Evolutionary conservation across 495 filamentous ascomycete genomes (phyloP), one percentile per base, ranked within the genome.

Genomic region (Ramalina peruviana): DNA sequence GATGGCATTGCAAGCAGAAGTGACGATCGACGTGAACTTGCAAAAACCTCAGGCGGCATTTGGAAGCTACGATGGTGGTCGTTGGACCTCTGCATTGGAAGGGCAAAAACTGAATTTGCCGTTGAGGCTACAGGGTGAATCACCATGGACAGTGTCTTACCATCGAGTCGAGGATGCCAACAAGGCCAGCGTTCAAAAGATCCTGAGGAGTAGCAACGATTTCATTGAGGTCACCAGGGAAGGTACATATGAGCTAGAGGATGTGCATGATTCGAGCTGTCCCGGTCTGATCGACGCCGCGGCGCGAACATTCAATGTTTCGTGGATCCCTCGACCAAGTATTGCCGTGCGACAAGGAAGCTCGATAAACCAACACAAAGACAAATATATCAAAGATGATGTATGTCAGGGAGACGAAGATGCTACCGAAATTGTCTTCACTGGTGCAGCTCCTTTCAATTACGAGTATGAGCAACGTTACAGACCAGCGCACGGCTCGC

Each of bases 391-490:
- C 51, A 85, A 90, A 62, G 72, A 76, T n/a, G 80, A 84, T 53
- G 79, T 98, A 46, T 98, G 92, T 57, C 87, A 98, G 66, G 90
- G 92, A 16, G 90, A 96, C 44, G 83, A 90, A 53, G 90, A 95
- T 59, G 76, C 79, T 23, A 76, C 94, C 44, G 89, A 95, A 56
- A 65, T 97, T 43, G 67, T 73, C 19, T 73, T 98, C 52, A 73
- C 73, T 53, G 89, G 89, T 72, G 80, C 72, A 65, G 76, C 87
- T n/a, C 92, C 92, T 2, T 97, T 82, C 56, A 73, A 76, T 53
- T 73, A 94, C 33, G 75, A 88, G 52, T 98, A 95, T 62, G 80
- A 88, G 56, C 73, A 88, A 56, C 75, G 75, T 47, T 74, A 82
- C 23, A 83, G 81, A 51, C 72, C 79, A 11, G 67, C 73, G 33